A percentile compares a stretch with the other conserved stretches of the same genome.
These are phyloP conservation scores for Aureobasidium pullulans DNA, from an alignment of 2,329 filamentous ascomycete genomes.

Conservation along the genomic window DNA sequence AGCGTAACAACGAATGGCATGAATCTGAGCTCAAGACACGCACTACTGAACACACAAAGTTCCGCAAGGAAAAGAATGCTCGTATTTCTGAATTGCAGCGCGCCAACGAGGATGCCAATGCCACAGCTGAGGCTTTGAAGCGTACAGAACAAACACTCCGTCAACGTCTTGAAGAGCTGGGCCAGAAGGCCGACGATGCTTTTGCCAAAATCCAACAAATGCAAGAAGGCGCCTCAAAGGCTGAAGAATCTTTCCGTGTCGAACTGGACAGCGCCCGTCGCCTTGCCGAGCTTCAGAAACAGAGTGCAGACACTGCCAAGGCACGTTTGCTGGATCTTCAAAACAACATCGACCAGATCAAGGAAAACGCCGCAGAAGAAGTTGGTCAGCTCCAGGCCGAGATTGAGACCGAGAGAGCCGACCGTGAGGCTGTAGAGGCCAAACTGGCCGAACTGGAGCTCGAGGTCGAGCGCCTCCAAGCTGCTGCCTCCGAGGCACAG, in stretches of 20 bases:
- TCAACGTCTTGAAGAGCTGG: slow-evolving; percentile 72
- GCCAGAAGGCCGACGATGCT: slow-evolving; percentile 79
- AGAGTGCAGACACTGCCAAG: slow-evolving; percentile 65
- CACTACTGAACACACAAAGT: slow-evolving; percentile 76
- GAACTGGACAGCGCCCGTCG: slow-evolving; percentile 76
- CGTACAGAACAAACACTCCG: slow-evolving; percentile 75
- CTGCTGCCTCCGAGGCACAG: slow-evolving; percentile 35
- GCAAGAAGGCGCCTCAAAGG: slow-evolving; percentile 71
- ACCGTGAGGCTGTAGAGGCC: slow-evolving; percentile 55
- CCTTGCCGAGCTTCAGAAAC: slow-evolving; percentile 73
- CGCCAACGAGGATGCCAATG: slow-evolving; percentile 75
- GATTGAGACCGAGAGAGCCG: slow-evolving; percentile 46
- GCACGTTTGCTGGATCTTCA: slow-evolving; percentile 65
- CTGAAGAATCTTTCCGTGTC: slow-evolving; percentile 79
- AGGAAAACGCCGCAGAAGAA: slow-evolving; percentile 58
- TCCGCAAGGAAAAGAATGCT: slow-evolving; percentile 88
- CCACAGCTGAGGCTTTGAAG: slow-evolving; percentile 68
- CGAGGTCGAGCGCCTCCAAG: slow-evolving; percentile 48
- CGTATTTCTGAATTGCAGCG: slow-evolving; percentile 83
- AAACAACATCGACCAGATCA: slow-evolving; percentile 53
- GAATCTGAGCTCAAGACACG: slow-evolving; percentile 89
- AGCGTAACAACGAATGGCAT: slow-evolving; percentile 88
- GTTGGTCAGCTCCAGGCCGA: slow-evolving; percentile 43
- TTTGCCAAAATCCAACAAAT: slow-evolving; percentile 76
- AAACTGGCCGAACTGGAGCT: slow-evolving; percentile 59